phyloP scores from a whole-genome alignment of 495 filamentous ascomycete species.

The Penicillium robsamsonii region DNA sequence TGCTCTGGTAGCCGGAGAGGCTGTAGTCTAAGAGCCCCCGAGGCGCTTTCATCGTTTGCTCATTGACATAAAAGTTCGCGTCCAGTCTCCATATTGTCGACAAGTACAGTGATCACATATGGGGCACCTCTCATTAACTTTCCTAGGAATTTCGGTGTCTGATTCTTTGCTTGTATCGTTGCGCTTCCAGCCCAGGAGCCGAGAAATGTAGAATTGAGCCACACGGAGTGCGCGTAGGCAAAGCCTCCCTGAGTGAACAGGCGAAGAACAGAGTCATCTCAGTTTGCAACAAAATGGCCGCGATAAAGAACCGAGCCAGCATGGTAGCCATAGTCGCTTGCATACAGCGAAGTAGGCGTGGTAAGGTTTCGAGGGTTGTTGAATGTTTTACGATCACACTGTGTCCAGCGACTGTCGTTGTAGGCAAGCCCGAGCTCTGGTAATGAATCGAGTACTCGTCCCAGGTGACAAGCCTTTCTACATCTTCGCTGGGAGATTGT shows the following conservation, averaged over 20 bases:
- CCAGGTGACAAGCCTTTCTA: too few relatives aligned
- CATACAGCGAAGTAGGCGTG: conserved; percentile 57
- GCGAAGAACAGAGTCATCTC: neutral
- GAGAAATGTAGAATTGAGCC: neutral
- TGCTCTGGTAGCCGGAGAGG: conserved; percentile 32
- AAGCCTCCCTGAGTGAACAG: neutral
- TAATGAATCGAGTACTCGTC: conserved; percentile 56
- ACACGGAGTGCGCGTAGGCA: neutral
- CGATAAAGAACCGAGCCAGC: conserved; percentile 59
- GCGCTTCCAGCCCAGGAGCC: neutral
- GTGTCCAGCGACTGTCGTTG: conserved; percentile 57
- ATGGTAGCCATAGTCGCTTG: conserved; percentile 63
- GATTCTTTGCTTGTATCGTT: neutral
- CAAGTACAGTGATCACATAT: conserved; percentile 58
- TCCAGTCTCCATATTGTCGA: conserved; percentile 65
- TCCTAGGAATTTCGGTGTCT: neutral
- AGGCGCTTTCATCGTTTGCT: conserved; percentile 59
- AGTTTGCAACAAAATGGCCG: conserved; percentile 27
- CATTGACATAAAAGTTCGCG: conserved; percentile 53
- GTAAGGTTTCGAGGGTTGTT: conserved; percentile 51
- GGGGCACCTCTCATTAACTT: neutral
- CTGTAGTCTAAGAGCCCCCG: conserved; percentile 58
- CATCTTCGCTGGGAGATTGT: too few relatives aligned
- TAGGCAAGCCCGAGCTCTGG: conserved; percentile 57
- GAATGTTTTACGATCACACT: conserved; percentile 43